Conservation (phyloP, 768 basidiomycete species). For the Boletus rubescentipes region DNA sequence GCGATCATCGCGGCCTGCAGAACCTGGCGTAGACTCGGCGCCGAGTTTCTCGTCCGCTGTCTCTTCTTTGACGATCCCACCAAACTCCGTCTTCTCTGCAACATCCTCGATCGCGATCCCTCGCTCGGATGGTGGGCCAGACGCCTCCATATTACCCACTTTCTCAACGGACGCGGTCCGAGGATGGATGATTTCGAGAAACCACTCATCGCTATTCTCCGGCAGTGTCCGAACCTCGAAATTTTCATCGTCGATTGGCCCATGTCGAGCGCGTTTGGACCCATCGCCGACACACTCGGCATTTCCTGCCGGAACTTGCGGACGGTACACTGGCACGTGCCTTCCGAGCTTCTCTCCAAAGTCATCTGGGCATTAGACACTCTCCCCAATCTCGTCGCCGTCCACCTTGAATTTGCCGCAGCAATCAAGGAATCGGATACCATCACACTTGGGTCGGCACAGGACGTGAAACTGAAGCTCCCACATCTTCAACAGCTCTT, state of each 20-base stretch:
- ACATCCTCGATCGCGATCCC: constrained; percentile 49
- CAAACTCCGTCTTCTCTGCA: constrained; percentile 51
- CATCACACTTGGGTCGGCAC: constrained; percentile 60
- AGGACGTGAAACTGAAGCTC: constrained; percentile 52
- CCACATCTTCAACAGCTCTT: constrained; percentile 62
- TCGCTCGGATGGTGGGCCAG: constrained; percentile 70
- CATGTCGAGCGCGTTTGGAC: constrained; percentile 55
- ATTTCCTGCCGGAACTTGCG: constrained; percentile 51
- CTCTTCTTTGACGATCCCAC: constrained; percentile 64
- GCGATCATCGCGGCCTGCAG: constrained; percentile 68
- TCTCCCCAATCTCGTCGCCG: constrained; percentile 54
- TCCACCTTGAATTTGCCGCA: constrained; percentile 50
- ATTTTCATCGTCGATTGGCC: constrained; percentile 71
- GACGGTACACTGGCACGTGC: constrained; percentile 61
- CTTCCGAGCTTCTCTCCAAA: constrained; percentile 54
- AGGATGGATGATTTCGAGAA: constrained; percentile 51
- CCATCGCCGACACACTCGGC: constrained; percentile 63
- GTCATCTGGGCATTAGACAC: constrained; percentile 72
- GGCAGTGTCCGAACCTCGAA: constrained; percentile 69
- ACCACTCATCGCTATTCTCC: constrained; percentile 57
- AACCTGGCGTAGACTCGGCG: constrained; percentile 58
- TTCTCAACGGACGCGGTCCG: constrained; percentile 39
- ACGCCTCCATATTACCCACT: constrained; percentile 67
- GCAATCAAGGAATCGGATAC: constrained; percentile 39
- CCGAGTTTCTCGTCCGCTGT: constrained; percentile 67